Percentiles rank a stretch among this genome's conserved stretches.
phyloP scores from a whole-genome alignment of 495 filamentous ascomycete genomes.

The Pseudotulostoma volvatum region DNA sequence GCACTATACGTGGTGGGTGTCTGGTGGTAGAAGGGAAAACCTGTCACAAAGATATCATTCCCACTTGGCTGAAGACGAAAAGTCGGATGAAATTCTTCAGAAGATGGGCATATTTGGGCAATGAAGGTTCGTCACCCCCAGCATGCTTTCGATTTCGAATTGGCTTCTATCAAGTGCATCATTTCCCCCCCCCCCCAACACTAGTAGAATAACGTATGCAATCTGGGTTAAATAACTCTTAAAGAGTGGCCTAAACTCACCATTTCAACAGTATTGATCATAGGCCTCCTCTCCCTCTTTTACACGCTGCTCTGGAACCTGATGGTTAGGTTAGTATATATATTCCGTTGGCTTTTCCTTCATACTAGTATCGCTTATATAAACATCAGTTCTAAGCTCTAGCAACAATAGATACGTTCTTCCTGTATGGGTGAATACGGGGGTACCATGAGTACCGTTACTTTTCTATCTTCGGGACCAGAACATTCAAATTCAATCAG shows the following conservation, averaged over 20 bases:
- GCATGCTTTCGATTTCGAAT: neutral
- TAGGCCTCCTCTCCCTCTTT: neutral
- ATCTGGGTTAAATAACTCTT: no score
- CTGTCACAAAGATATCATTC: slow-evolving; percentile 18
- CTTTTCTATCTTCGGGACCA: no score
- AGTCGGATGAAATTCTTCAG: slow-evolving; percentile 7
- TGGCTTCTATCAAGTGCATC: no score
- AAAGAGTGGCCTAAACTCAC: neutral
- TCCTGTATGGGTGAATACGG: no score
- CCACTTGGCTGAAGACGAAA: slow-evolving; percentile 19
- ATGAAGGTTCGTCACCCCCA: slow-evolving; percentile 17
- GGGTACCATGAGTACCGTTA: no score
- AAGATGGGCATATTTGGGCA: slow-evolving; percentile 3
- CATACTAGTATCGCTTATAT: no score
- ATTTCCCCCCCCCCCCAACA: no score
- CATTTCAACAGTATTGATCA: neutral
- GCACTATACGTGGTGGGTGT: slow-evolving; percentile 15
- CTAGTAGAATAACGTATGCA: no score
- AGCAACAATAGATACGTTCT: no score
- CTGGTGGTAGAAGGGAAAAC: slow-evolving; percentile 20
- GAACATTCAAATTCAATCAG: no score
- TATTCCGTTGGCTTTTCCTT: no score
- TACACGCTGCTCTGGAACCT: neutral
- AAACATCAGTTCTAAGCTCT: no score
- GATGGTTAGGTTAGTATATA: neutral